Percentiles rank a stretch among this genome's conserved stretches.
These are phyloP conservation scores for Catunica adiposa DNA, from an alignment of 2,329 filamentous ascomycete species.

Conservation along the genomic window DNA sequence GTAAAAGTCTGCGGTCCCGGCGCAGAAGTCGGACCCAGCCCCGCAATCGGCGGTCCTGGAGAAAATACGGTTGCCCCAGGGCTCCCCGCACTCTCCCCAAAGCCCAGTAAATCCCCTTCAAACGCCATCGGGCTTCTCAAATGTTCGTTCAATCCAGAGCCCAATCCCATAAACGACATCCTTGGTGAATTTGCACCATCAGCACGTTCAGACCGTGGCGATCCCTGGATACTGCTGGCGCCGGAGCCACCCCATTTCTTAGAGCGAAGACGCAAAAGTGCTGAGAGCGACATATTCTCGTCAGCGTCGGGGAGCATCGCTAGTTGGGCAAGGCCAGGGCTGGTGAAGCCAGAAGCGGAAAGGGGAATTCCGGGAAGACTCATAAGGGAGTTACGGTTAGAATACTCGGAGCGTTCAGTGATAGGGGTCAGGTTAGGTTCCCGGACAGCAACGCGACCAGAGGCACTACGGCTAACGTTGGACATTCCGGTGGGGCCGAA, in stretches of 20 bases:
- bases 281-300: conserved; percentile 54
- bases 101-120: neutral
- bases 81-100: neutral
- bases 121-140: neutral
- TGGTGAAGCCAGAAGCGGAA: conserved; percentile 32
- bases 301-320: conserved; percentile 42
- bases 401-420: conserved; percentile 90
- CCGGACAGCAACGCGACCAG: conserved; percentile 55
- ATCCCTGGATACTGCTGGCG: conserved; percentile 42
- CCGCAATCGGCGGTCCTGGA: neutral
- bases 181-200: conserved; percentile 30
- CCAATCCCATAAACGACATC: conserved; percentile 6
- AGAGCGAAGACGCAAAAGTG: conserved; percentile 54
- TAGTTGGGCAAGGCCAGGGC: conserved; percentile 62
- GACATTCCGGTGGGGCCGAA: conserved; percentile 55
- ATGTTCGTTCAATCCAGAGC: conserved; percentile 8
- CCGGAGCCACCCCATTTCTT: conserved; percentile 72
- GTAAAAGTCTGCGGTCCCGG: neutral
- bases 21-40: neutral
- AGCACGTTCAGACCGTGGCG: conserved; percentile 32
- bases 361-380: conserved; percentile 42
- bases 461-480: conserved; percentile 48
- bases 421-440: conserved; percentile 93
- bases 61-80: neutral
- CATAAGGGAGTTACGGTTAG: conserved; percentile 81